These are phyloP conservation scores for Beauveria medogensis DNA, from an alignment of 2,329 filamentous ascomycete species.

Conservation along the genomic window DNA sequence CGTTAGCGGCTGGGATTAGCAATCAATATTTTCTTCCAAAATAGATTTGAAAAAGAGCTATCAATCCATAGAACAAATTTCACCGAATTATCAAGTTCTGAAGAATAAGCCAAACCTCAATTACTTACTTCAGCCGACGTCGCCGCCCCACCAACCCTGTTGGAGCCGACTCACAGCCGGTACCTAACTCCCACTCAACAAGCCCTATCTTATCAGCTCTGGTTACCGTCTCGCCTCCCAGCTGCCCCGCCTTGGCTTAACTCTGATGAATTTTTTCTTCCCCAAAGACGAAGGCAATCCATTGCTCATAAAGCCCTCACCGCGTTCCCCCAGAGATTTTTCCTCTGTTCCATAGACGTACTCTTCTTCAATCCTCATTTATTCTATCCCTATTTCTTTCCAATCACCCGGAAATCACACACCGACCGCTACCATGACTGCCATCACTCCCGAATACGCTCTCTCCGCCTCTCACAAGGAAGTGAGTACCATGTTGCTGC, in stretches of 20 bases:
- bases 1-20: not conserved
- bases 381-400: constrained; percentile 6
- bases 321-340: constrained; percentile 5
- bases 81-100: not conserved
- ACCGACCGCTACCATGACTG: constrained; percentile 29
- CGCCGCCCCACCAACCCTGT: not conserved
- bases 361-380: constrained; percentile 10
- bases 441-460: constrained; percentile 39
- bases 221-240: not conserved
- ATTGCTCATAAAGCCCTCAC: constrained; percentile 11
- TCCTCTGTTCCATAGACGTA: not conserved
- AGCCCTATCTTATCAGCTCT: constrained; percentile 4
- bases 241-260: constrained; percentile 4
- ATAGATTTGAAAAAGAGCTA: not conserved
- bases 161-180: not conserved
- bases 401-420: not conserved
- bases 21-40: not conserved
- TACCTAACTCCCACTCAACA: not conserved
- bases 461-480: constrained; percentile 47
- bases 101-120: not conserved
- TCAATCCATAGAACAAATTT: not conserved
- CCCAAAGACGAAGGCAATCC: constrained; percentile 3
- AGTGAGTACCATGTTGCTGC: constrained; percentile 27
- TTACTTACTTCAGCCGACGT: not conserved
- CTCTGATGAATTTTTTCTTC: constrained; percentile 1